A percentile compares a stretch with the other conserved stretches of the same genome.
phyloP scores from a whole-genome alignment of 768 basidiomycete genomes.

The Pulveroboletus sp. region DNA sequence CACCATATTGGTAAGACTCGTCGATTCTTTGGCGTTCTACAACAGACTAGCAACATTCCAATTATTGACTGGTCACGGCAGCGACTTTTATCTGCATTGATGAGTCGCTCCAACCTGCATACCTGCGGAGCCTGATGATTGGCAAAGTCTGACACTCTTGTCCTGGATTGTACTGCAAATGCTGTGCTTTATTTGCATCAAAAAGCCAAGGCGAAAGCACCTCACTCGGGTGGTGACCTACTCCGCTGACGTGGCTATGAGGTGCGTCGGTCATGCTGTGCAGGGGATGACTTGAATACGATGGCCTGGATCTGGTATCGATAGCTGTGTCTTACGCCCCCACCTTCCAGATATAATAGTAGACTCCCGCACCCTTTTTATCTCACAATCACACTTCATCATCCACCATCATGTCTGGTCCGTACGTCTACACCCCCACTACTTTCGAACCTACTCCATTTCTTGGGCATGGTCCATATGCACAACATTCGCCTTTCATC shows the following conservation, averaged over 20 bases:
- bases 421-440: constrained; percentile 42
- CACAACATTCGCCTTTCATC: constrained; percentile 42
- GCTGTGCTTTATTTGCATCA: constrained; percentile 2
- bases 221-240: constrained; percentile 1
- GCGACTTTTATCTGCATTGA: too few relatives aligned
- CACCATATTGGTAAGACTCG: too few relatives aligned
- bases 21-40: too few relatives aligned
- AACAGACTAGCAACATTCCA: too few relatives aligned
- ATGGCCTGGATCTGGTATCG: background rate
- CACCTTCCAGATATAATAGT: constrained; percentile 20
- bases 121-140: too few relatives aligned
- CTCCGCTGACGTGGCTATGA: constrained; percentile 18
- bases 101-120: too few relatives aligned
- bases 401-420: constrained; percentile 34
- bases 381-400: background rate
- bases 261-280: constrained; percentile 16
- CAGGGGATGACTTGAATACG: background rate
- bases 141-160: too few relatives aligned
- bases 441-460: constrained; percentile 35
- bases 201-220: background rate
- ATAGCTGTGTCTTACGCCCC: constrained; percentile 13
- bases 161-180: background rate
- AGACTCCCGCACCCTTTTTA: background rate
- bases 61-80: too few relatives aligned
- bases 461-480: constrained; percentile 29